Base-by-base conservation (phyloP, 2,329 filamentous ascomycete genomes). In the Botrytis paeoniae region DNA sequence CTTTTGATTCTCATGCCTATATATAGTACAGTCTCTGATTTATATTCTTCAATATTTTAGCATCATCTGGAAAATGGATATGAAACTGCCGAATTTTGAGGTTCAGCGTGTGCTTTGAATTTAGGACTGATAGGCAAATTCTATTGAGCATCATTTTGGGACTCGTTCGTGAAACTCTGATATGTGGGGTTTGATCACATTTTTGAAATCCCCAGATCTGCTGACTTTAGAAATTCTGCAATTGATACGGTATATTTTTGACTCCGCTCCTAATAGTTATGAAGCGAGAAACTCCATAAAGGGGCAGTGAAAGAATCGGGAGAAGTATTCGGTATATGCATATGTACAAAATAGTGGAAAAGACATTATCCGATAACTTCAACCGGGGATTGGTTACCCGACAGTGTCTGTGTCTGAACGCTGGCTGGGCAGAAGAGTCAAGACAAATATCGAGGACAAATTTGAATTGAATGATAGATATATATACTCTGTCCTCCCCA, bases 321-420 rank as follows among this genome's bases (percentile, higher is more conserved):
- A 63, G 32, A 18, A 39, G 48, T 35, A 61, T n/a, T 70, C 32
- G 57, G 69, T 61, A 51, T 51, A 10, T 61, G 54, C 32, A 51
- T 3, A 71, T 48, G 41, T 43, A 32, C 32, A 35, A 60, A 60
- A 64, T 25, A 22, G 54, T 69, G 70, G 70, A 54, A 72, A 69
- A 69, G 70, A 72, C 51, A 68, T 72, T 72, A 72, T 72, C 70
- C 70, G 70, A 48, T 25, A 35, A n/a, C 22, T n/a, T 61, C 54
- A 41, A 61, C 62, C 62, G 51, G 62, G 48, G 29, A 25, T 70
- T n/a, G n/a, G 29, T 43, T 70, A 70, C 32, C 66, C 35, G 51
- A 54, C 16, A 32, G 37, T 32, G 35, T 57, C 0, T 57, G 51
- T 57, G 51, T 51, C 35, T 39, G 29, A 57, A 32, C n/a, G 29